phyloP scores from a whole-genome alignment of 2,329 filamentous ascomycete genomes.

The Trichophyton benhamiae region DNA sequence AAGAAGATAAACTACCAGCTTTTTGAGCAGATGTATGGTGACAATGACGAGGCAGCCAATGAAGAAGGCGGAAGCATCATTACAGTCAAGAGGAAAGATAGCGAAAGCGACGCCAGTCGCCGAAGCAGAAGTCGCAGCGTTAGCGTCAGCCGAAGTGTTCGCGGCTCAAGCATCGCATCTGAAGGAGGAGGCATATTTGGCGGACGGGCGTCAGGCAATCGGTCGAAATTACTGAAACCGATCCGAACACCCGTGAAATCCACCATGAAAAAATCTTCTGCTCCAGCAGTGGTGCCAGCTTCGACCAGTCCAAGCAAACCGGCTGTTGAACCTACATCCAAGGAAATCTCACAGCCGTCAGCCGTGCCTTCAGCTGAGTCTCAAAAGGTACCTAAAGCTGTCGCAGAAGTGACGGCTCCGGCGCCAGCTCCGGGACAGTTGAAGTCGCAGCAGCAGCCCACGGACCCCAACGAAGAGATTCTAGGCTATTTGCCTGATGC shows the following conservation, averaged over 20 bases:
- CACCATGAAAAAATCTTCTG: neutral
- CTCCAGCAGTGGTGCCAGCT: neutral
- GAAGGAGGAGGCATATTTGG: constrained; percentile 12
- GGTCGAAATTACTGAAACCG: neutral
- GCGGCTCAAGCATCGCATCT: constrained; percentile 10
- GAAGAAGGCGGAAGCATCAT: constrained; percentile 12
- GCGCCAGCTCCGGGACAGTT: no score
- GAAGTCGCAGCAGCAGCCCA: constrained; percentile 4
- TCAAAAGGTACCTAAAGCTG: constrained; percentile 4
- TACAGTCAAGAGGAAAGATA: constrained; percentile 12
- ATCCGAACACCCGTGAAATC: neutral
- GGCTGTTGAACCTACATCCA: constrained; percentile 12
- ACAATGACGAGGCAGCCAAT: constrained; percentile 19
- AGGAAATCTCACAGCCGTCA: neutral
- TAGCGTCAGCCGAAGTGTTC: constrained; percentile 16
- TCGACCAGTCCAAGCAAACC: constrained; percentile 16
- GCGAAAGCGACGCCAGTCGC: constrained; percentile 7
- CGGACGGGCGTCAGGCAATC: constrained; percentile 6
- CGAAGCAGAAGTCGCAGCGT: constrained; percentile 22
- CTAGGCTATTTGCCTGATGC: constrained; percentile 15
- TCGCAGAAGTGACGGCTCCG: neutral
- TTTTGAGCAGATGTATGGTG: constrained; percentile 30
- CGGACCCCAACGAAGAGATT: constrained; percentile 17
- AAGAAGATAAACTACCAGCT: constrained; percentile 60
- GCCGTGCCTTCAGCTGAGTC: constrained; percentile 10